Percentiles rank a stretch among this genome's conserved stretches.
phyloP scores from a whole-genome alignment of 805 yeast genomes.

The Cephaloascus albidus region DNA sequence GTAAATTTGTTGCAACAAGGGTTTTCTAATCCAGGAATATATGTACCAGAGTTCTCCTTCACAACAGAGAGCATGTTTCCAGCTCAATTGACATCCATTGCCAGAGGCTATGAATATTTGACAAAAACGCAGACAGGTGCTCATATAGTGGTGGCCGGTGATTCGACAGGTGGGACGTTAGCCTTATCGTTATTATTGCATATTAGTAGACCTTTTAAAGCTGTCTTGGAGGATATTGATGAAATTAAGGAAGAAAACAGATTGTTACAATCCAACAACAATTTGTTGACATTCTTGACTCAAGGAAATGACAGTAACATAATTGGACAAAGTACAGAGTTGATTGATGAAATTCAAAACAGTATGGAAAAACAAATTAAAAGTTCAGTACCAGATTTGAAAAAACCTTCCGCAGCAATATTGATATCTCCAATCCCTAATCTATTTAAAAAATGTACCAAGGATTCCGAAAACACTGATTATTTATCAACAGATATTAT shows the following conservation, averaged over 20 bases:
- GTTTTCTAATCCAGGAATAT: conserved; percentile 35
- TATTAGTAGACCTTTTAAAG: conserved; percentile 17
- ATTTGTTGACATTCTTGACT: too few relatives aligned
- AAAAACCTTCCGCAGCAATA: conserved; percentile 18
- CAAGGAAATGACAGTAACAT: neutral
- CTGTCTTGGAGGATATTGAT: neutral
- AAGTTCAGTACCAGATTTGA: neutral
- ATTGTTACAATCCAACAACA: neutral
- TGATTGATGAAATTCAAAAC: neutral
- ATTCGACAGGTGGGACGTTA: conserved; percentile 40
- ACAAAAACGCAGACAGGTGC: conserved; percentile 12
- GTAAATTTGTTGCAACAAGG: conserved; percentile 37
- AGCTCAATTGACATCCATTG: conserved; percentile 14
- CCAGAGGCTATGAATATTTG: conserved; percentile 21
- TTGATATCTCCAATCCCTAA: conserved; percentile 18
- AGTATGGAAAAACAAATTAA: neutral
- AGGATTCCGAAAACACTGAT: neutral
- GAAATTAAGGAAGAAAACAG: neutral
- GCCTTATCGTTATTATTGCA: conserved; percentile 25
- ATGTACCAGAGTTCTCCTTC: conserved; percentile 12
- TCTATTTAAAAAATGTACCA: neutral
- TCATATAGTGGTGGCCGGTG: conserved; percentile 28
- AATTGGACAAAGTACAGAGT: neutral
- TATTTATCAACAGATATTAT: conserved; percentile 1
- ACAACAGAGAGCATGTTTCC: conserved; percentile 8